These are phyloP conservation scores for Neltuma alba DNA, from an alignment of 306 rosid species.

Conservation along the genomic window DNA sequence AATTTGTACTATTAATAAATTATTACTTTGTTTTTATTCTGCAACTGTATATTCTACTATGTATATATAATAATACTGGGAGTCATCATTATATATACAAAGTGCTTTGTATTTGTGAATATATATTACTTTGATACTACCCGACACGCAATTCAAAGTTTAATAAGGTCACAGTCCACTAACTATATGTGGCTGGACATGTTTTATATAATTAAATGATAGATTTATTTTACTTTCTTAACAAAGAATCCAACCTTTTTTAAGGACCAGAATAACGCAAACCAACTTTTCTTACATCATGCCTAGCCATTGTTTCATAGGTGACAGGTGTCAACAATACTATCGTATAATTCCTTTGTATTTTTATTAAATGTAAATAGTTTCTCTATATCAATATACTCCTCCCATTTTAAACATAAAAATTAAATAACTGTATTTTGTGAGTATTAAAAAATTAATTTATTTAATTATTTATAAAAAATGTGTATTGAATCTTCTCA, in stretches of 20 bases:
- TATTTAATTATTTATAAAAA: too few relatives aligned
- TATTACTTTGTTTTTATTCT: neutral
- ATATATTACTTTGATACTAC: neutral
- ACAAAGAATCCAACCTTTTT: neutral
- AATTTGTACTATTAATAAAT: neutral
- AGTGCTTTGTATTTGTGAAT: neutral
- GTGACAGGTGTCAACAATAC: slow-evolving; percentile 1
- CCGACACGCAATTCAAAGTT: slow-evolving; percentile 32
- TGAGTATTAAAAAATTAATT: too few relatives aligned
- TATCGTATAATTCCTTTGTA: neutral
- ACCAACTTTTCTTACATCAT: neutral
- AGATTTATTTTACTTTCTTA: neutral
- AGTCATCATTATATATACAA: neutral
- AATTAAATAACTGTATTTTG: too few relatives aligned
- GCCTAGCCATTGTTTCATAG: neutral
- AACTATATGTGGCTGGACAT: slow-evolving; percentile 35
- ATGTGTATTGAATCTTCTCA: too few relatives aligned
- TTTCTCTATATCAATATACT: too few relatives aligned
- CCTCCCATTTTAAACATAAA: too few relatives aligned
- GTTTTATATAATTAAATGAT: slow-evolving; percentile 6
- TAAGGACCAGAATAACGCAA: neutral
- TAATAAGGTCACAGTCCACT: slow-evolving; percentile 46
- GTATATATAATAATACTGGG: neutral
- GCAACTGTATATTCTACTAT: neutral
- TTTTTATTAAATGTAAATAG: neutral